A percentile compares a stretch with the other conserved stretches of the same genome.
Evolutionary conservation across 345 rosid genomes (phyloP).

Genomic region (Hibiscus syriacus): DNA sequence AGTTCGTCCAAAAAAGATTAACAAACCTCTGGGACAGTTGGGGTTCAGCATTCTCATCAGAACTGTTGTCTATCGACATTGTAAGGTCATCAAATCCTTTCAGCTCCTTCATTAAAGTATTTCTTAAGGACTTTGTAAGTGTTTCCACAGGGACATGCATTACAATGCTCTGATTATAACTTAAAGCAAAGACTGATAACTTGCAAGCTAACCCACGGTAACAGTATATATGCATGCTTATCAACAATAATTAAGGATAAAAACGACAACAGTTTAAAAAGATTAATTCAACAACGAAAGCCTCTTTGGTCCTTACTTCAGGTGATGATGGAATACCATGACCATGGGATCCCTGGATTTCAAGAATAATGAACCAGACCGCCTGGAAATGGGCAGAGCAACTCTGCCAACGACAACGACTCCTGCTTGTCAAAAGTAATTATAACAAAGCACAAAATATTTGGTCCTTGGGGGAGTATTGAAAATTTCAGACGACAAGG

Average conservation of each 20-base stretch:
- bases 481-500: no score
- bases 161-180: constrained; percentile 13
- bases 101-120: constrained; percentile 63
- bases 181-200: background rate
- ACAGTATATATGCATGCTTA: background rate
- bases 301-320: constrained; percentile 35
- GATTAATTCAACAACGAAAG: constrained; percentile 4
- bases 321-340: constrained; percentile 39
- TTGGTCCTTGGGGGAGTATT: no score
- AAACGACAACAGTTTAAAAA: background rate
- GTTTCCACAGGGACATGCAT: constrained; percentile 59
- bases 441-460: no score
- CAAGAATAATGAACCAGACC: no score
- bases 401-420: no score
- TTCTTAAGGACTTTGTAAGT: constrained; percentile 56
- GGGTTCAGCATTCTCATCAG: constrained; percentile 34
- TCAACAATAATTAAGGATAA: background rate
- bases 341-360: constrained; percentile 40
- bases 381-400: no score
- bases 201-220: background rate
- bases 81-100: constrained; percentile 86
- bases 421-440: no score
- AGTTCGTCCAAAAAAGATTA: background rate
- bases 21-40: constrained; percentile 61
- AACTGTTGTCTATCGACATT: constrained; percentile 69